Evolutionary conservation across 83 land plant genomes (phyloP).

Genomic region (Thuja plicata): DNA sequence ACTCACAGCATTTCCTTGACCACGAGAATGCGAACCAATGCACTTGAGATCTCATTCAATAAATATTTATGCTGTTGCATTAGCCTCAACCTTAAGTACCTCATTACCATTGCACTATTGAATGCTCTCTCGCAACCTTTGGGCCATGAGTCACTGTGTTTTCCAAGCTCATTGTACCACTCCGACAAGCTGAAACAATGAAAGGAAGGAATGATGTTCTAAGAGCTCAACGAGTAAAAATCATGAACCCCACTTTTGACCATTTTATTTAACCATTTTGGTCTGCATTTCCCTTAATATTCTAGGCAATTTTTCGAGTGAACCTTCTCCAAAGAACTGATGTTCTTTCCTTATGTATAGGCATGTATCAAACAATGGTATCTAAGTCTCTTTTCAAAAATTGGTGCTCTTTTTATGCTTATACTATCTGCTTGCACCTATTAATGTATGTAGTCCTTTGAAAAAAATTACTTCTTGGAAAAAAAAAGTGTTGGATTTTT

Average conservation of each 20-base stretch:
- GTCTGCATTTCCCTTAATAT: too few species aligned
- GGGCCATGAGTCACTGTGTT: slow-evolving; percentile 96
- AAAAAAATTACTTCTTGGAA: too few species aligned
- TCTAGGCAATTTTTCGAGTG: too few species aligned
- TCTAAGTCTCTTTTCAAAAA: too few species aligned
- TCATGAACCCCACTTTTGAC: slow-evolving; percentile 76
- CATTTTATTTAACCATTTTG: too few species aligned
- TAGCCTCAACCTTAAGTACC: slow-evolving; percentile 77
- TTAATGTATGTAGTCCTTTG: too few species aligned
- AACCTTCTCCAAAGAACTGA: too few species aligned
- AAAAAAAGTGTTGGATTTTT: too few species aligned
- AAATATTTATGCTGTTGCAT: slow-evolving; percentile 77
- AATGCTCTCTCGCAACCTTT: slow-evolving; percentile 77
- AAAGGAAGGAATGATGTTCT: slow-evolving; percentile 95
- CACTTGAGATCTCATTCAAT: slow-evolving; percentile 88
- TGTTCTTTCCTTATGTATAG: too few species aligned
- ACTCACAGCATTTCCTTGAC: slow-evolving; percentile 44
- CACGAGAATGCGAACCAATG: slow-evolving; percentile 84
- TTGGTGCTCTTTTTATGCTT: too few species aligned
- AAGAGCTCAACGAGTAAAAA: slow-evolving; percentile 85
- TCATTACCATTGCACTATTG: slow-evolving; percentile 82
- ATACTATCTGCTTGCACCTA: too few species aligned
- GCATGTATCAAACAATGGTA: too few species aligned
- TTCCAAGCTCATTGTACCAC: slow-evolving; percentile 82
- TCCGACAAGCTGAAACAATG: slow-evolving; percentile 93